A percentile compares a stretch with the other conserved stretches of the same genome.
These are phyloP conservation scores for Sporisorium sorghi DNA, from an alignment of 1,284 basidiomycete species.

Conservation along the genomic window DNA sequence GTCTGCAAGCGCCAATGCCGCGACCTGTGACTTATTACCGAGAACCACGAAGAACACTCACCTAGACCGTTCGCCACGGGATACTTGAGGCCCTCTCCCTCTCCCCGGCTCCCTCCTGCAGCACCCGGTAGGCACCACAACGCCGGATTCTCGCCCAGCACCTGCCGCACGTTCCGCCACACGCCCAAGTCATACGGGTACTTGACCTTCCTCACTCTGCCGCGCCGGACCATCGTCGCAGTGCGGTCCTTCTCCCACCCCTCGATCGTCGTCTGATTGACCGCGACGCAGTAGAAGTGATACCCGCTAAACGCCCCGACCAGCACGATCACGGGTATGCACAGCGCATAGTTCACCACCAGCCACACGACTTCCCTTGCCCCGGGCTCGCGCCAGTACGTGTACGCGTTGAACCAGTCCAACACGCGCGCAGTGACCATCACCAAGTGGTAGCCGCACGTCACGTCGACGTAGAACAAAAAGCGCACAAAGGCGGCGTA, in stretches of 20 bases:
- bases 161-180: conserved; percentile 78
- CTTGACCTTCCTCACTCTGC: conserved; percentile 83
- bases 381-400: conserved; percentile 77
- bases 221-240: conserved; percentile 83
- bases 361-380: conserved; percentile 82
- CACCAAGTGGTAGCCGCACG: conserved; percentile 72
- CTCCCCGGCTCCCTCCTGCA: conserved; percentile 50
- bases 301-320: conserved; percentile 84
- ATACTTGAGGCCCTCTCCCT: conserved; percentile 81
- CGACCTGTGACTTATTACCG: conserved; percentile 2
- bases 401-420: conserved; percentile 55
- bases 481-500: conserved; percentile 70
- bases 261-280: conserved; percentile 95
- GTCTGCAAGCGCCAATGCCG: conserved; percentile 21
- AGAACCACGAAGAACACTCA: conserved; percentile 13
- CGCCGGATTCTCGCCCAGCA: conserved; percentile 80
- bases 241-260: conserved; percentile 97
- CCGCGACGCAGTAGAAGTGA: conserved; percentile 83
- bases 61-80: conserved; percentile 18
- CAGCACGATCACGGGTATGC: conserved; percentile 83
- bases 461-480: conserved; percentile 81
- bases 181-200: conserved; percentile 89
- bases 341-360: conserved; percentile 86
- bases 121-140: conserved; percentile 83
- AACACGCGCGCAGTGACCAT: conserved; percentile 52